phyloP scores from a whole-genome alignment of 495 filamentous ascomycete genomes.

The Aspergillus baeticus region DNA sequence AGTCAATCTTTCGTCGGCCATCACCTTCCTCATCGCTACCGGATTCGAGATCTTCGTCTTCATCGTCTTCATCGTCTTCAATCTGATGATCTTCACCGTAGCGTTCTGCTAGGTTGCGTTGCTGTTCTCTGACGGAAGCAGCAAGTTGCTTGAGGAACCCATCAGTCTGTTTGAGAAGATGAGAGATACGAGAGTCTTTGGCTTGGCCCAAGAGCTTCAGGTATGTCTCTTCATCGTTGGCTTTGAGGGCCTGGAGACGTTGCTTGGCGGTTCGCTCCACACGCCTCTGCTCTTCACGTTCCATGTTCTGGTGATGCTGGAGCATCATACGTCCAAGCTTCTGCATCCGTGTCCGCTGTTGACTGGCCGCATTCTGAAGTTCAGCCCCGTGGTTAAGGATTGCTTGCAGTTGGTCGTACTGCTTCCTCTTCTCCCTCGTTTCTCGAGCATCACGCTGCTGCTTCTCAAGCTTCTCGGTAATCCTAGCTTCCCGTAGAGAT shows the following conservation, averaged over 20 bases:
- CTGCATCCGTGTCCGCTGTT: constrained; percentile 66
- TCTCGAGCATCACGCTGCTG: constrained; percentile 95
- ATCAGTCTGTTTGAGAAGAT: constrained; percentile 92
- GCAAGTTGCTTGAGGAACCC: constrained; percentile 95
- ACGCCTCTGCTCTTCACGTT: constrained; percentile 98
- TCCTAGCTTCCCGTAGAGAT: constrained; percentile 88
- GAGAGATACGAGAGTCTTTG: constrained; percentile 98
- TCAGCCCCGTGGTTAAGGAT: constrained; percentile 69
- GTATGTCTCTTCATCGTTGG: constrained; percentile 98
- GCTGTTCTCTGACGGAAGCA: constrained; percentile 86
- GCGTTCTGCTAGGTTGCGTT: constrained; percentile 73
- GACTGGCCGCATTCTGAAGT: constrained; percentile 50
- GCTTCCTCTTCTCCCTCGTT: constrained; percentile 92
- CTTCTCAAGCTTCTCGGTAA: constrained; percentile 98
- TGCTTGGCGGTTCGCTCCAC: constrained; percentile 97
- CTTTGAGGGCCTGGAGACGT: constrained; percentile 97
- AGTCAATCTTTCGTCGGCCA: constrained; percentile 79
- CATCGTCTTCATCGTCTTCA: constrained; percentile 64
- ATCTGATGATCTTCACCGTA: constrained; percentile 66
- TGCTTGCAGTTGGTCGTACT: constrained; percentile 78
- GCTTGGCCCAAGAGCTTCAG: constrained; percentile 94
- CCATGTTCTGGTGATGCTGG: constrained; percentile 87
- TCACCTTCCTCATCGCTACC: constrained; percentile 70
- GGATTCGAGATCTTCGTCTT: constrained; percentile 61
- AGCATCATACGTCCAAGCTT: constrained; percentile 88